Evolutionary conservation across 768 basidiomycete genomes (phyloP), one percentile per base, ranked within the genome.

Genomic region (Kockovaella imperatae): DNA sequence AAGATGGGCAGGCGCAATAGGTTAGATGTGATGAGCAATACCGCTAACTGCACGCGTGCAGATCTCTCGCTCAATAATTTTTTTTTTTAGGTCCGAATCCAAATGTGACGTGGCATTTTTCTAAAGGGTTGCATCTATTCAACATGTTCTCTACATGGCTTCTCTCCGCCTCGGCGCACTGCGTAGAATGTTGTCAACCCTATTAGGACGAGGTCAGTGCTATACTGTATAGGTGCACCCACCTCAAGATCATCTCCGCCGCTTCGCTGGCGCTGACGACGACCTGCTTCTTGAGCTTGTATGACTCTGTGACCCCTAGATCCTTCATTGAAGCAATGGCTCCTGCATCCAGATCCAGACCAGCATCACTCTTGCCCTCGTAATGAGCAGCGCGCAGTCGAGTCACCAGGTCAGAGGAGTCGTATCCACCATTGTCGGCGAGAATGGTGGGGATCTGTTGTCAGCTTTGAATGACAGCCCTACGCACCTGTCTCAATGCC

Each of bases 231-330:
- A 15, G 70, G 23, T 6, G 6, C 18, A 60, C 66, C 80, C 23
- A 73, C 84, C 93, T 80, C 55, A 99, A 79, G 59, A 99, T 96
- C 93, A 97, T 97, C 76, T 97, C 95, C 1, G 88, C 85, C 15
- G 91, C 95, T 69, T 99, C 95, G 49, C 83, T 87, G 1, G 95
- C 91, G 64, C 88, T 93, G 39, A 86, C 73, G 3, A 99, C 84
- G 1, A 97, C 91, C 72, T 96, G 91, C 32, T 83, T 77, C 75
- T 99, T 99, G 56, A 99, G 77, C 76, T 97, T 97, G 74, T 88
- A 99, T 60, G 87, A 90, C 75, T 99, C 93, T 0, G 91, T 96
- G 30, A 99, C 74, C 26, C 95, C 95, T 10, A 93, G 75, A 40
- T 80, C 72, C 59, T 72, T 77, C 95, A 99, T 96, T 5, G 87